Conservation (phyloP, 1,284 basidiomycete genomes). For the Ganoderma resinaceum region DNA sequence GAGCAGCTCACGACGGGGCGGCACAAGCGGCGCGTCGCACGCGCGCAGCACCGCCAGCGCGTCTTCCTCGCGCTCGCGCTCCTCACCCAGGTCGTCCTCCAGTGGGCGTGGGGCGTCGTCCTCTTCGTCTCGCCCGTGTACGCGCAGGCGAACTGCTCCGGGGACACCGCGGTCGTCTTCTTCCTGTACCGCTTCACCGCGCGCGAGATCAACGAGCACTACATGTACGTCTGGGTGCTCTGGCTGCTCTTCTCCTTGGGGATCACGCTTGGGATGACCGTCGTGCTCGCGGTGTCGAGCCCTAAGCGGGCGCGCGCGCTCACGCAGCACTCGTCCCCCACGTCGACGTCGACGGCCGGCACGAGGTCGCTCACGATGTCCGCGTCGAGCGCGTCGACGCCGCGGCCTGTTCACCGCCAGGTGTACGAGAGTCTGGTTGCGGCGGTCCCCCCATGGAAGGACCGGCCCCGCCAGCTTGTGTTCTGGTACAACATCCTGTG, state of each 20-base stretch:
- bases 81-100: constrained; percentile 40
- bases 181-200: constrained; percentile 33
- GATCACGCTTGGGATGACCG: constrained; percentile 35
- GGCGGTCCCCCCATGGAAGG: constrained; percentile 25
- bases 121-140: constrained; percentile 39
- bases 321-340: constrained; percentile 21
- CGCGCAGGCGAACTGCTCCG: constrained; percentile 37
- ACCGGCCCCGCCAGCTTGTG: constrained; percentile 23
- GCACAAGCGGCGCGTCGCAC: too few relatives aligned
- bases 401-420: constrained; percentile 21
- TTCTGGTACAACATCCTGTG: constrained; percentile 32
- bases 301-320: constrained; percentile 27
- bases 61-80: too few relatives aligned
- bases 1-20: constrained; percentile 20
- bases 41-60: too few relatives aligned
- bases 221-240: constrained; percentile 39
- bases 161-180: constrained; percentile 33
- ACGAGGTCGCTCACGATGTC: constrained; percentile 1
- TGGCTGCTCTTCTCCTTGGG: constrained; percentile 40
- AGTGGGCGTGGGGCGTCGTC: constrained; percentile 41
- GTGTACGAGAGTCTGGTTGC: constrained; percentile 13
- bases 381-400: constrained; percentile 5
- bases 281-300: constrained; percentile 37
- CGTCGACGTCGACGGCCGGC: constrained; percentile 13
- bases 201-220: constrained; percentile 29